Conservation (phyloP, 2,329 filamentous ascomycete species). For the Blastomyces parvus region DNA sequence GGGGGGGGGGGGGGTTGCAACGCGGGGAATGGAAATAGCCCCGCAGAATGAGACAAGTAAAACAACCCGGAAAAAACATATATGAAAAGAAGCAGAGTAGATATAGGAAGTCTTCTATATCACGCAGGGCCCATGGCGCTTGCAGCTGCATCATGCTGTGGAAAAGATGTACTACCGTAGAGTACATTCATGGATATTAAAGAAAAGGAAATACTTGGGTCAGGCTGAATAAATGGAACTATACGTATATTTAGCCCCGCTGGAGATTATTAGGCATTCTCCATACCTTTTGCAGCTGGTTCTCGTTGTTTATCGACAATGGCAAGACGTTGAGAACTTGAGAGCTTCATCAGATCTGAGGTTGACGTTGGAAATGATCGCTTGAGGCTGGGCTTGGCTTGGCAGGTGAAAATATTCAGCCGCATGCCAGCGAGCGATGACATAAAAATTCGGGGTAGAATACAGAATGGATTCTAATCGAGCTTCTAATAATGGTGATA, state of each 20-base stretch:
- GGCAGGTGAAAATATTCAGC: too few relatives aligned
- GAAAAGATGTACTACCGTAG: not conserved
- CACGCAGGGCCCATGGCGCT: not conserved
- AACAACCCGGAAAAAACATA: not conserved
- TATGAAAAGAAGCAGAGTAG: not conserved
- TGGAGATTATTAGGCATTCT: not conserved
- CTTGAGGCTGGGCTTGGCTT: too few relatives aligned
- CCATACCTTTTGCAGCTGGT: not conserved
- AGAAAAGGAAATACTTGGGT: not conserved
- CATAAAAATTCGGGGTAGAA: too few relatives aligned
- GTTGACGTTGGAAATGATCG: not conserved
- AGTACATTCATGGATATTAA: not conserved
- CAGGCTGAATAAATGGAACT: not conserved
- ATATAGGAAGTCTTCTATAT: conserved; percentile 4
- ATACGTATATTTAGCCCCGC: not conserved
- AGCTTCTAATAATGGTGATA: not conserved
- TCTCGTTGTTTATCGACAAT: not conserved
- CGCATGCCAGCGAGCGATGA: too few relatives aligned
- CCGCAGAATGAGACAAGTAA: not conserved
- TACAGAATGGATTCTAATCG: not conserved
- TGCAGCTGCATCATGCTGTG: conserved; percentile 1
- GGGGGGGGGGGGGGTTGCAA: too few relatives aligned
- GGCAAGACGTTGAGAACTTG: not conserved
- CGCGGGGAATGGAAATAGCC: too few relatives aligned
- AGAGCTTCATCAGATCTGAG: too few relatives aligned